phyloP scores from a whole-genome alignment of 2,329 filamentous ascomycete species.

The Claviceps arundinis region DNA sequence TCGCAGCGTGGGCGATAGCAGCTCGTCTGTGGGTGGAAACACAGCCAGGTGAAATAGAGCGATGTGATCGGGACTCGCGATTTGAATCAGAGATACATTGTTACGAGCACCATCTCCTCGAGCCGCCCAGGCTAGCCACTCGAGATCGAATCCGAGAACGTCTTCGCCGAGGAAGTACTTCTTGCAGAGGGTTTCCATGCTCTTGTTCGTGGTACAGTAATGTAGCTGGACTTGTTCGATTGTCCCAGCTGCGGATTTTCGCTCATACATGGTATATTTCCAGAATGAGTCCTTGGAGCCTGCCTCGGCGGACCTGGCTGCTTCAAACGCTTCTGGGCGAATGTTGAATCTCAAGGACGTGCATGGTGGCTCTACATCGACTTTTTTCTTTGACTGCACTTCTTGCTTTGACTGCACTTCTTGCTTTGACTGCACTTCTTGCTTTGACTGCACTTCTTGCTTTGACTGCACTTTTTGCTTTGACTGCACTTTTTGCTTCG shows the following conservation, averaged over 20 bases:
- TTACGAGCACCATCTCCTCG: slow-evolving; percentile 38
- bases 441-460: too few species aligned
- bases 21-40: slow-evolving; percentile 37
- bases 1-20: slow-evolving; percentile 59
- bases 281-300: slow-evolving; percentile 45
- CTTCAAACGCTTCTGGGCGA: slow-evolving; percentile 17
- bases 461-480: background rate
- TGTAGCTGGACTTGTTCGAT: slow-evolving; percentile 51
- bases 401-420: background rate
- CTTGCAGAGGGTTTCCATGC: slow-evolving; percentile 52
- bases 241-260: slow-evolving; percentile 26
- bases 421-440: too few species aligned
- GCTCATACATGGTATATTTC: slow-evolving; percentile 55
- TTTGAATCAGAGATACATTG: slow-evolving; percentile 70
- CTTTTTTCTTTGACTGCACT: too few species aligned
- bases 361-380: slow-evolving; percentile 10
- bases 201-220: slow-evolving; percentile 58
- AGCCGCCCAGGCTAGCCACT: slow-evolving; percentile 54
- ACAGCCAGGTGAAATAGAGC: slow-evolving; percentile 70
- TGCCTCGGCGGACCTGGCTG: slow-evolving; percentile 31
- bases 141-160: slow-evolving; percentile 78
- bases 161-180: slow-evolving; percentile 54
- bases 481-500: too few species aligned
- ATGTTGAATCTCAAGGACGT: slow-evolving; percentile 19
- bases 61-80: slow-evolving; percentile 65